A percentile compares a stretch with the other conserved stretches of the same genome.
These are phyloP conservation scores for Wallacemonas sp. DNA, from an alignment of 208 protist species.

Conservation along the genomic window DNA sequence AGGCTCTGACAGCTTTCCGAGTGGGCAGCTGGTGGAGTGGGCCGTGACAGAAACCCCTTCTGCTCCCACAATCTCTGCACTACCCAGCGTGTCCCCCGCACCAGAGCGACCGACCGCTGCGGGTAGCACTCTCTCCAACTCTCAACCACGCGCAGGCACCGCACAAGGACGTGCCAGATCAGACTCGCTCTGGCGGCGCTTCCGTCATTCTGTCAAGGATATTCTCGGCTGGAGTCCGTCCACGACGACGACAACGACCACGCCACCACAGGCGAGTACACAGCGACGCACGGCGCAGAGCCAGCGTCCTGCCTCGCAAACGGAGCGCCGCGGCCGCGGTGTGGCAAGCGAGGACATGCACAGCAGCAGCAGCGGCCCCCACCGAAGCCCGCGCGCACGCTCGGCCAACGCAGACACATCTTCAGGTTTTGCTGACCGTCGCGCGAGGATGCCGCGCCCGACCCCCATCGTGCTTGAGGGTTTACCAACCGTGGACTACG, in stretches of 20 bases:
- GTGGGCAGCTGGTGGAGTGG: not conserved
- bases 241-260: not conserved
- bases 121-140: slow-evolving; percentile 18
- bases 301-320: not conserved
- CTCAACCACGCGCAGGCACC: slow-evolving; percentile 17
- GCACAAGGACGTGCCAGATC: slow-evolving; percentile 8
- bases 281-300: not conserved
- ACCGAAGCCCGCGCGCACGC: not conserved
- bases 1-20: not conserved
- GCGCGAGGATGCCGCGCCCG: slow-evolving; percentile 3
- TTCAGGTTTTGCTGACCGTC: not conserved
- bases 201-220: slow-evolving; percentile 1
- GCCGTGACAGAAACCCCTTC: too few relatives aligned
- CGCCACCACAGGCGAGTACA: not conserved
- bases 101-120: slow-evolving; percentile 15
- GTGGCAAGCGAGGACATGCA: not conserved
- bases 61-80: not conserved
- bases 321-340: not conserved
- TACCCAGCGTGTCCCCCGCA: not conserved
- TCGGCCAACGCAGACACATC: not conserved
- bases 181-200: slow-evolving; percentile 5
- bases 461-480: slow-evolving; percentile 6
- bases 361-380: not conserved
- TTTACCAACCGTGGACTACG: slow-evolving; percentile 1
- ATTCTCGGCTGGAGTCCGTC: not conserved